Conservation (phyloP, 23 red algal genomes). For the Gracilariopsis chorda region DNA sequence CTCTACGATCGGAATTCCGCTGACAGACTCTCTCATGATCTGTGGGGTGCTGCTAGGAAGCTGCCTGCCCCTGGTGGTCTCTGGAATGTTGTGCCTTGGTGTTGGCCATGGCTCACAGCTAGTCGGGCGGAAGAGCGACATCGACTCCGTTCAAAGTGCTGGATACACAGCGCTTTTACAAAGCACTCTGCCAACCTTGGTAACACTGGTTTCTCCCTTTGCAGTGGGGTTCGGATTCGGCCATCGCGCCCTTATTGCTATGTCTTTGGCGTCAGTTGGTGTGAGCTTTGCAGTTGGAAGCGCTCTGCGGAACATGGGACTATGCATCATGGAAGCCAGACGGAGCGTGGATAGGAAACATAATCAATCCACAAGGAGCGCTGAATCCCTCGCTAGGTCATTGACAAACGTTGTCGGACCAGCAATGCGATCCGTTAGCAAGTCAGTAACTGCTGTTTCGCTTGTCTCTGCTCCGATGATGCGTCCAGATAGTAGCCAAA, state of each 20-base stretch:
- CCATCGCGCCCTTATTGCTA: conserved; percentile 38
- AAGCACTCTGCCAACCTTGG: conserved; percentile 52
- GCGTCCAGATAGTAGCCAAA: conserved; percentile 28
- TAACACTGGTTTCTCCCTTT: conserved; percentile 78
- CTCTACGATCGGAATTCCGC: neutral
- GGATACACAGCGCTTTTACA: neutral
- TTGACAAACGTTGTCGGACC: conserved; percentile 77
- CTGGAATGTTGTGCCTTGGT: neutral
- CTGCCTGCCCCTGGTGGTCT: neutral
- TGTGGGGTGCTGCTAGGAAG: neutral
- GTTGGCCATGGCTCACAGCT: neutral
- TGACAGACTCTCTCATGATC: neutral
- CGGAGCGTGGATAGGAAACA: neutral
- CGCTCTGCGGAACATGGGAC: neutral
- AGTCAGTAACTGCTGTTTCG: conserved; percentile 50
- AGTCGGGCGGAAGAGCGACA: neutral
- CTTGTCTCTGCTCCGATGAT: conserved; percentile 61
- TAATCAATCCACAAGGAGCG: neutral
- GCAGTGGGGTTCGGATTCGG: conserved; percentile 87
- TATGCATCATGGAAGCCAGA: neutral
- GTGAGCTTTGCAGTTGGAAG: neutral
- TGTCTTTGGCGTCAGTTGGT: neutral
- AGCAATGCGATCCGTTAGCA: conserved; percentile 74
- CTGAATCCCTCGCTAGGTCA: conserved; percentile 70
- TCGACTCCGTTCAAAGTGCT: neutral